A percentile compares a stretch with the other conserved stretches of the same genome.
Evolutionary conservation across 1,139 yeast genomes (phyloP).

Genomic region (Zygosaccharomyces sapae): DNA sequence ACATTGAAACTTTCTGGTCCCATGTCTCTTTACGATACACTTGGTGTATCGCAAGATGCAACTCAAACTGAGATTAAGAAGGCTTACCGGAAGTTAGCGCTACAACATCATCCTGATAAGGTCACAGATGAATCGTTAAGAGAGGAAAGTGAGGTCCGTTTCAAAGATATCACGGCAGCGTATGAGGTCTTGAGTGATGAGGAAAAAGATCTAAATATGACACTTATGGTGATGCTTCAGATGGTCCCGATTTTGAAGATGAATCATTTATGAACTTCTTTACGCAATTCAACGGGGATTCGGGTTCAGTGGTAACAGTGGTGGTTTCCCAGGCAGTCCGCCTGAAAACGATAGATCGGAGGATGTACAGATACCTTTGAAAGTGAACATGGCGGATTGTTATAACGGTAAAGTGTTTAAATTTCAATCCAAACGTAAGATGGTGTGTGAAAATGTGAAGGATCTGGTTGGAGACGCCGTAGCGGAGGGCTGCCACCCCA

Average conservation of each 20-base stretch:
- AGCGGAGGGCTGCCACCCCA: conserved; percentile 51
- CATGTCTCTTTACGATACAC: conserved; percentile 51
- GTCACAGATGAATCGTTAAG: conserved; percentile 59
- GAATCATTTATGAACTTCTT: conserved; percentile 75
- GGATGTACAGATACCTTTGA: conserved; percentile 57
- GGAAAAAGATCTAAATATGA: conserved; percentile 54
- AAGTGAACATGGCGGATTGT: conserved; percentile 50
- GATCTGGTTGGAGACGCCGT: conserved; percentile 50
- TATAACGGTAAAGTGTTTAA: conserved; percentile 79
- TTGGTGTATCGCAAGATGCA: conserved; percentile 64
- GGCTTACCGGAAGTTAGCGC: conserved; percentile 73
- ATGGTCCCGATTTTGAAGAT: conserved; percentile 50
- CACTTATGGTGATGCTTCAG: conserved; percentile 44
- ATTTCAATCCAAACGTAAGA: conserved; percentile 67
- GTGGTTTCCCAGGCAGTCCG: conserved; percentile 17
- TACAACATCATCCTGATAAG: conserved; percentile 77
- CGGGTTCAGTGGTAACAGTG: conserved; percentile 17
- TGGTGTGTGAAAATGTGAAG: conserved; percentile 69
- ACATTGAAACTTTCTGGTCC: neutral
- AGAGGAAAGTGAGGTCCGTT: conserved; percentile 62
- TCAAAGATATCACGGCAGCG: conserved; percentile 74
- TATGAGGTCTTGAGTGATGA: conserved; percentile 73
- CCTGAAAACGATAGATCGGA: conserved; percentile 30
- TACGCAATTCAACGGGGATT: conserved; percentile 14
- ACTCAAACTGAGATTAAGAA: conserved; percentile 62